phyloP scores from a whole-genome alignment of 768 basidiomycete species.

The Boletus huronensis region DNA sequence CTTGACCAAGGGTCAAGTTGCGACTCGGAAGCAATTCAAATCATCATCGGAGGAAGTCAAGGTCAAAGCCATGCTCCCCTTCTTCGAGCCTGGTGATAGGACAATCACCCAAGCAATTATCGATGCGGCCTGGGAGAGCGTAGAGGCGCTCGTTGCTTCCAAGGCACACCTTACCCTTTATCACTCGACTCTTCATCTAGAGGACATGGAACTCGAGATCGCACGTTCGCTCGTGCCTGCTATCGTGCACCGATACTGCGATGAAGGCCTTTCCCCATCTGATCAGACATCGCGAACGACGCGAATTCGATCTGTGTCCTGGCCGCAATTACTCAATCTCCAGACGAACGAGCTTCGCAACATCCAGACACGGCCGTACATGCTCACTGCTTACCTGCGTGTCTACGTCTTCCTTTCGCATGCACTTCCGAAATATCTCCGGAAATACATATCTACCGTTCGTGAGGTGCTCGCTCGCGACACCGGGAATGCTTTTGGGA shows the following conservation, averaged over 20 bases:
- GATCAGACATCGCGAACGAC: background rate
- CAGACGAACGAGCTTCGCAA: slow-evolving; percentile 56
- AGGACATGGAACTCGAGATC: slow-evolving; percentile 57
- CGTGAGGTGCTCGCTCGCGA: slow-evolving; percentile 58
- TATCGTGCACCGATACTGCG: slow-evolving; percentile 41
- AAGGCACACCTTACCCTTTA: slow-evolving; percentile 22
- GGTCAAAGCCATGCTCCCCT: slow-evolving; percentile 17
- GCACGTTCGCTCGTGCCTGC: slow-evolving; percentile 53
- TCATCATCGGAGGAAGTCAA: slow-evolving; percentile 21
- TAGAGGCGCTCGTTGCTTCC: slow-evolving; percentile 31
- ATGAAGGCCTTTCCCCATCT: slow-evolving; percentile 12
- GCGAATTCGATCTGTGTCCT: slow-evolving; percentile 23
- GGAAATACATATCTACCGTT: slow-evolving; percentile 40
- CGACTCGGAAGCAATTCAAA: slow-evolving; percentile 29
- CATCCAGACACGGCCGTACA: slow-evolving; percentile 44
- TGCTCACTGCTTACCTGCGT: slow-evolving; percentile 50
- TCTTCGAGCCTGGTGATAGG: slow-evolving; percentile 7
- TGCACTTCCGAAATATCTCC: slow-evolving; percentile 29
- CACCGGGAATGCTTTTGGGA: slow-evolving; percentile 64
- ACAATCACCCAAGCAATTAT: slow-evolving; percentile 38
- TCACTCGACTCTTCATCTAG: slow-evolving; percentile 33
- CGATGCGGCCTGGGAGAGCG: slow-evolving; percentile 45
- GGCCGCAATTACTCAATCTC: slow-evolving; percentile 50
- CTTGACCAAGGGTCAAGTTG: slow-evolving; percentile 34
- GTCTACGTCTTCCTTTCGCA: slow-evolving; percentile 52